A percentile compares a stretch with the other conserved stretches of the same genome.
phyloP scores from a whole-genome alignment of 805 yeast species.

The Kodamaea leandrae region DNA sequence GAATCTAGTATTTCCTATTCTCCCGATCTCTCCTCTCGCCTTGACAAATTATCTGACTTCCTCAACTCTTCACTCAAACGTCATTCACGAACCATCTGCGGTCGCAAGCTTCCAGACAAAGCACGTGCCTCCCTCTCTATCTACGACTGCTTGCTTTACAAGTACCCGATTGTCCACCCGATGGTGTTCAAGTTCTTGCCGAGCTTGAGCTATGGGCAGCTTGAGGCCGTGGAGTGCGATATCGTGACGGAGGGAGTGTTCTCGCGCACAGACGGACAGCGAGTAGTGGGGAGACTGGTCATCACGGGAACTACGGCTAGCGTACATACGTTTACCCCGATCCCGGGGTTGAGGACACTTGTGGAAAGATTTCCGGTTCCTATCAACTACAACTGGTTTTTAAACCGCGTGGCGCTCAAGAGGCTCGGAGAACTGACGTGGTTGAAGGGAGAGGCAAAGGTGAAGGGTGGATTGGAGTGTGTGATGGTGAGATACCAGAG shows the following conservation, averaged over 20 bases:
- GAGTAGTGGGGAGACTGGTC: constrained; percentile 8
- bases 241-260: background rate
- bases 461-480: constrained; percentile 15
- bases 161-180: constrained; percentile 29
- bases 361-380: constrained; percentile 2
- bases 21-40: too few species aligned
- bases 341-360: constrained; percentile 1
- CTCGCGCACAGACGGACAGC: background rate
- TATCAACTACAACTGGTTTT: constrained; percentile 6
- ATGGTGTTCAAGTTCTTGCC: constrained; percentile 26
- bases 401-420: constrained; percentile 15
- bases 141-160: constrained; percentile 27
- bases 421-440: constrained; percentile 8
- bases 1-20: too few species aligned
- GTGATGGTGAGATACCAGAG: constrained; percentile 20
- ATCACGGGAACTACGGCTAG: too few species aligned
- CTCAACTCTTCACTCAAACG: background rate
- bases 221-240: background rate
- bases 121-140: constrained; percentile 25
- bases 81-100: constrained; percentile 2
- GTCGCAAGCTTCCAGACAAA: constrained; percentile 11
- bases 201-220: constrained; percentile 27
- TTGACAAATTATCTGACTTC: background rate
- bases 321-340: background rate
- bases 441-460: constrained; percentile 10